These are phyloP conservation scores for Cryptosporidium baileyi DNA, from an alignment of 169 alveolate species.

Conservation along the genomic window DNA sequence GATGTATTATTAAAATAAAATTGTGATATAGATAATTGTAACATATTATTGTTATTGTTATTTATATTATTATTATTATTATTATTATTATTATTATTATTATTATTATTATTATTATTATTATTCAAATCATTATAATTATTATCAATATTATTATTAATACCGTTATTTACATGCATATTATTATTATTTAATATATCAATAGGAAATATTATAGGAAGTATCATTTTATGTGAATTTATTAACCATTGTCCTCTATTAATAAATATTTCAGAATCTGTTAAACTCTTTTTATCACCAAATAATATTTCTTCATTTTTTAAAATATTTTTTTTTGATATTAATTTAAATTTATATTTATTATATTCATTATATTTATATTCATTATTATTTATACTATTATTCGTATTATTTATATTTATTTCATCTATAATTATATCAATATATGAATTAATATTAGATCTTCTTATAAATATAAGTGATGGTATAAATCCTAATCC, in stretches of 20 bases:
- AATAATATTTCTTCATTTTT: constrained; percentile 47
- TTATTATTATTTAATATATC: not conserved
- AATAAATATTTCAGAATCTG: constrained; percentile 53
- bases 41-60: not conserved
- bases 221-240: constrained; percentile 48
- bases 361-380: not conserved
- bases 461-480: constrained; percentile 27
- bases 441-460: constrained; percentile 8
- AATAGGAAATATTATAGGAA: constrained; percentile 23
- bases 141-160: not conserved
- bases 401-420: not conserved
- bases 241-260: constrained; percentile 50
- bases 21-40: no score
- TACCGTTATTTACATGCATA: no score
- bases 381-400: not conserved
- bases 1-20: constrained; percentile 10
- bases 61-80: not conserved
- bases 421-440: not conserved
- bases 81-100: not conserved
- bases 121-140: not conserved
- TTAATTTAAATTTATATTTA: not conserved
- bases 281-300: constrained; percentile 37
- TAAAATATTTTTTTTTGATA: constrained; percentile 15
- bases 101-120: not conserved
- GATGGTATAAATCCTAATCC: constrained; percentile 51